A percentile compares a stretch with the other conserved stretches of the same genome.
These are phyloP conservation scores for Colletotrichum coccodes DNA, from an alignment of 2,329 filamentous ascomycete genomes.

Conservation along the genomic window DNA sequence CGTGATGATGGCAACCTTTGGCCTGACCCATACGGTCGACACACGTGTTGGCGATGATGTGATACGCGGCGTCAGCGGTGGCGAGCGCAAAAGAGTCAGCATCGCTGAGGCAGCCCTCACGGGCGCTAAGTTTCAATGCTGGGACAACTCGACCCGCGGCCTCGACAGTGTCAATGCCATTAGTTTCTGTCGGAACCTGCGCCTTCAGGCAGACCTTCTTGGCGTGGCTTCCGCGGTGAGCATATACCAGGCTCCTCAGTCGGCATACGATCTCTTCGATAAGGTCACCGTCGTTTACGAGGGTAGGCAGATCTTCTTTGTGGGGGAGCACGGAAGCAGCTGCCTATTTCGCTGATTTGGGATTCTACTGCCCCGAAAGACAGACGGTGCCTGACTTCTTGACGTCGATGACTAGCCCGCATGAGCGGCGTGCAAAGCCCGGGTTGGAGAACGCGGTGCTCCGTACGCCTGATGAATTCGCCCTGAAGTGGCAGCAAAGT, in stretches of 20 bases:
- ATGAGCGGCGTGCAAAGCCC: slow-evolving; percentile 67
- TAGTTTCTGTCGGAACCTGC: slow-evolving; percentile 62
- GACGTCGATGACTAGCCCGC: slow-evolving; percentile 73
- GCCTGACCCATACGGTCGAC: slow-evolving; percentile 32
- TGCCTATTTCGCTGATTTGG: slow-evolving; percentile 69
- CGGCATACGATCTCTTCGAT: slow-evolving; percentile 60
- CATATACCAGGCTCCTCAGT: slow-evolving; percentile 33
- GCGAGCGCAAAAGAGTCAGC: slow-evolving; percentile 53
- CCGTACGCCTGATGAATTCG: slow-evolving; percentile 75
- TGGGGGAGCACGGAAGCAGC: slow-evolving; percentile 65
- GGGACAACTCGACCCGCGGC: slow-evolving; percentile 44
- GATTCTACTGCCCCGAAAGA: slow-evolving; percentile 63
- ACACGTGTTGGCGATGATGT: slow-evolving; percentile 35
- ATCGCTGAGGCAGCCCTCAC: slow-evolving; percentile 36
- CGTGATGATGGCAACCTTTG: slow-evolving; percentile 61
- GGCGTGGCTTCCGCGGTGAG: slow-evolving; percentile 20
- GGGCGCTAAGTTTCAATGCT: slow-evolving; percentile 37
- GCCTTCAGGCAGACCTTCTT: slow-evolving; percentile 49
- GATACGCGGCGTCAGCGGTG: slow-evolving; percentile 32
- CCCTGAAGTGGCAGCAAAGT: slow-evolving; percentile 72
- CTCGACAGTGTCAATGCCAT: slow-evolving; percentile 57
- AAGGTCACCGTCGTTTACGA: slow-evolving; percentile 75
- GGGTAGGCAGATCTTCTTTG: slow-evolving; percentile 75
- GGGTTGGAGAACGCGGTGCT: slow-evolving; percentile 68
- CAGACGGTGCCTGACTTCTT: slow-evolving; percentile 78